Conservation (phyloP, 768 basidiomycete species). For the Rhizopogon salebrosus region DNA sequence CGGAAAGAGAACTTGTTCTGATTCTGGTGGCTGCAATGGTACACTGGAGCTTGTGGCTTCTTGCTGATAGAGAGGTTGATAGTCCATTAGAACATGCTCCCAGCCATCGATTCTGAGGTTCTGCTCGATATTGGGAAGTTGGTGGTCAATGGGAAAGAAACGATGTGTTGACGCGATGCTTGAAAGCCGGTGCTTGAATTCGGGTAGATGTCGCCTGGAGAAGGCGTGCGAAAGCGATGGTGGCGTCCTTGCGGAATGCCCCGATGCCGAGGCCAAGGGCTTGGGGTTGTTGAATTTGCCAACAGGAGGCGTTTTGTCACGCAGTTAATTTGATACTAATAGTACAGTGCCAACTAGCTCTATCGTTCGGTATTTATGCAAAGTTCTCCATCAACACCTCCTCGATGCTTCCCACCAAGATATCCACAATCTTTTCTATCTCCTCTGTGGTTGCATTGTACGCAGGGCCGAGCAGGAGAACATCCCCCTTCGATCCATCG, state of each 20-base stretch:
- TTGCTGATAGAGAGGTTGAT: constrained; percentile 66
- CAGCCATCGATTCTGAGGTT: constrained; percentile 69
- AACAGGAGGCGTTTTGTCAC: too few species aligned
- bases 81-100: constrained; percentile 87
- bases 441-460: constrained; percentile 72
- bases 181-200: constrained; percentile 14
- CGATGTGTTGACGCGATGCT: constrained; percentile 4
- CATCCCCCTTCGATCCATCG: constrained; percentile 69
- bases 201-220: constrained; percentile 11
- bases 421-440: constrained; percentile 60
- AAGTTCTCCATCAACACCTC: constrained; percentile 45
- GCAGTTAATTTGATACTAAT: too few species aligned
- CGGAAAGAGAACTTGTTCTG: constrained; percentile 30
- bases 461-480: constrained; percentile 72
- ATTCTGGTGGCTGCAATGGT: constrained; percentile 42
- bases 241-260: constrained; percentile 5
- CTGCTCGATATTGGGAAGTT: constrained; percentile 18
- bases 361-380: constrained; percentile 1
- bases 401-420: constrained; percentile 64
- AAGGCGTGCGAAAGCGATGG: constrained; percentile 26
- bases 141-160: constrained; percentile 20
- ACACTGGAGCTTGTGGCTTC: constrained; percentile 66
- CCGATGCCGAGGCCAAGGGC: constrained; percentile 1
- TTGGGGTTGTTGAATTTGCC: not conserved
- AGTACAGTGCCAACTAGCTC: too few species aligned